These are phyloP conservation scores for Blechomonas ayalai DNA, from an alignment of 208 protist species.

Conservation along the genomic window DNA sequence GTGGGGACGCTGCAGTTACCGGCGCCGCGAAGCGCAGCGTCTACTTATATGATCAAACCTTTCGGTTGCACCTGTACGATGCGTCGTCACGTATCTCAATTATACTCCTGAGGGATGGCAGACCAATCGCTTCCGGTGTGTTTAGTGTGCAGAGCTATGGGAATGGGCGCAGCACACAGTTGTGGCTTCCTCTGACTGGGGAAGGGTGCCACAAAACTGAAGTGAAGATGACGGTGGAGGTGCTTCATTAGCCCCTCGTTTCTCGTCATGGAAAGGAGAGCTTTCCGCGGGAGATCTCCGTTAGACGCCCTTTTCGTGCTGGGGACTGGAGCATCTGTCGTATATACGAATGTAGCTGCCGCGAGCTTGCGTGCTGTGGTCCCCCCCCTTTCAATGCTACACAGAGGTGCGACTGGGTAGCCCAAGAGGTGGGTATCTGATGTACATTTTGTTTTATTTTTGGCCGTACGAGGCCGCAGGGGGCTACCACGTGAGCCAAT, in stretches of 20 bases:
- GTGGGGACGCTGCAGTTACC: background rate
- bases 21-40: slow-evolving; percentile 6
- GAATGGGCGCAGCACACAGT: slow-evolving; percentile 5
- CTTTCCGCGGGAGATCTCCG: no score
- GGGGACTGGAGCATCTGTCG: no score
- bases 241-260: background rate
- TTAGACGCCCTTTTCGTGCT: no score
- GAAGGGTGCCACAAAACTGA: slow-evolving; percentile 6
- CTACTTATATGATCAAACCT: slow-evolving; percentile 19
- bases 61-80: slow-evolving; percentile 23
- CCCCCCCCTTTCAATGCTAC: no score
- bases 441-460: no score
- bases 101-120: slow-evolving; percentile 10
- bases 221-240: slow-evolving; percentile 17
- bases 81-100: slow-evolving; percentile 10
- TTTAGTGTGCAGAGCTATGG: slow-evolving; percentile 19
- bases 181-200: slow-evolving; percentile 14
- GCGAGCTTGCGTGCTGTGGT: no score
- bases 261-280: background rate
- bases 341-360: no score
- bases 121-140: slow-evolving; percentile 7
- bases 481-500: no score
- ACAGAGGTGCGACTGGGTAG: no score
- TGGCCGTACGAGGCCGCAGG: no score
- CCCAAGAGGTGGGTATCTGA: no score